Conservation (phyloP, 306 rosid genomes). For the Psophocarpus tetragonolobus region DNA sequence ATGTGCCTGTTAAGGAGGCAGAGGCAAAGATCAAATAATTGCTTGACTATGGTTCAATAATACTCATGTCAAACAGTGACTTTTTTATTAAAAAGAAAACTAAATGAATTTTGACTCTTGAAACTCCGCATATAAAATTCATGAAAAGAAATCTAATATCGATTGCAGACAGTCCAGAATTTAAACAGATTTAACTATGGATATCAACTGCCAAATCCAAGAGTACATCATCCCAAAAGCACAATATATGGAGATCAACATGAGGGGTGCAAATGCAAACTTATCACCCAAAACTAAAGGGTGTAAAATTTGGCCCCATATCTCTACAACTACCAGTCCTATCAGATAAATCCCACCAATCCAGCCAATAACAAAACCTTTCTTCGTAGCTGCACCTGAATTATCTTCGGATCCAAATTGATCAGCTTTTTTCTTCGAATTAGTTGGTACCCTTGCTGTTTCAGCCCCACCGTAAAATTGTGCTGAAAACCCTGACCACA, state of each 20-base stretch:
- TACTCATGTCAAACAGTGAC: not conserved
- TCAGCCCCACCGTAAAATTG: conserved; percentile 47
- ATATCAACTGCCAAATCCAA: conserved; percentile 83
- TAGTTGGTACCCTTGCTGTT: conserved; percentile 28
- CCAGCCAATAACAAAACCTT: conserved; percentile 53
- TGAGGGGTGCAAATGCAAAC: conserved; percentile 77
- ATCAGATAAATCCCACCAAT: conserved; percentile 54
- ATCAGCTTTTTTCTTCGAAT: conserved; percentile 33
- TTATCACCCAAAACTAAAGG: conserved; percentile 65
- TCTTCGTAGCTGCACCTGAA: conserved; percentile 16
- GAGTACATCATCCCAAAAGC: conserved; percentile 77
- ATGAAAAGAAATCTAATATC: not conserved
- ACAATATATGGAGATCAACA: conserved; percentile 76
- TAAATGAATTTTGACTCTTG: not conserved
- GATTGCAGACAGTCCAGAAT: conserved; percentile 8
- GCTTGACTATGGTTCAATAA: not conserved
- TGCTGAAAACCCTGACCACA: conserved; percentile 78
- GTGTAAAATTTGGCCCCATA: conserved; percentile 83
- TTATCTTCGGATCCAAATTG: conserved; percentile 25
- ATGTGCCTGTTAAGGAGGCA: not conserved
- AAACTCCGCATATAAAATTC: not conserved
- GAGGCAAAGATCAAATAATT: not conserved
- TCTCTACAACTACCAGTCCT: conserved; percentile 72
- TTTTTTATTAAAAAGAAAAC: not conserved
- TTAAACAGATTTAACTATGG: conserved; percentile 46